Evolutionary conservation across 257 asterid genomes (phyloP), one percentile per base, ranked within the genome.

Genomic region (Solanum gracilifrons): DNA sequence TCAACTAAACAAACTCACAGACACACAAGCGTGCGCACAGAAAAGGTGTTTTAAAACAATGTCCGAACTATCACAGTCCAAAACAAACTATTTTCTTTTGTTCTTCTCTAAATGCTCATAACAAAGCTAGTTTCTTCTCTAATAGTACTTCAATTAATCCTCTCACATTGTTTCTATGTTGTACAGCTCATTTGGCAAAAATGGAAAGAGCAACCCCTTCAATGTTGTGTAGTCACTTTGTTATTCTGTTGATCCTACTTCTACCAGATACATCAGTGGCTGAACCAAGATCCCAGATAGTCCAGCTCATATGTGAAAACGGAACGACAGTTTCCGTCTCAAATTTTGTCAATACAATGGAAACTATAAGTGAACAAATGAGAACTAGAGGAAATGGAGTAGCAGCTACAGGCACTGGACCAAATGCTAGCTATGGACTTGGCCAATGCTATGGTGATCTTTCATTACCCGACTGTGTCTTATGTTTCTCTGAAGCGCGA

Each of bases 391-490:
- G 88, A 23, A 88, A 72, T 72, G 92, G 86, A 36, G 32, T 51
- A 72, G 88, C 88, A 27, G 43, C 10, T 12, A 29, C 37, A 2
- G 88, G 90, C 31, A 76, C 88, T n/a, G 88, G 87, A 41, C 91
- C 80, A 13, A 68, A 79, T 18, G 23, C 74, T 35, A 25, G 9
- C n/a, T 87, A 66, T 88, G 88, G 75, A 75, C 88, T 90, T 3
- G 87, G 84, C 5, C 92, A 90, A 73, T 90, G 92, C 89, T 90
- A 88, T 73, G 87, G 87, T 18, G 89, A 90, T 87, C 86, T 90
- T 71, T 88, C 92, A 15, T 58, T 73, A 36, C 4, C 10, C 3
- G 89, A 90, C 48, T 90, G 92, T 46, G 16, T 71, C 35, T 31
- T 87, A 20, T 90, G 92, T 46, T 90, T 55, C 82, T 84, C 88